Evolutionary conservation across 1,284 basidiomycete genomes (phyloP), one percentile per base, ranked within the genome.

Genomic region (Ceratobasidium theobromae): DNA sequence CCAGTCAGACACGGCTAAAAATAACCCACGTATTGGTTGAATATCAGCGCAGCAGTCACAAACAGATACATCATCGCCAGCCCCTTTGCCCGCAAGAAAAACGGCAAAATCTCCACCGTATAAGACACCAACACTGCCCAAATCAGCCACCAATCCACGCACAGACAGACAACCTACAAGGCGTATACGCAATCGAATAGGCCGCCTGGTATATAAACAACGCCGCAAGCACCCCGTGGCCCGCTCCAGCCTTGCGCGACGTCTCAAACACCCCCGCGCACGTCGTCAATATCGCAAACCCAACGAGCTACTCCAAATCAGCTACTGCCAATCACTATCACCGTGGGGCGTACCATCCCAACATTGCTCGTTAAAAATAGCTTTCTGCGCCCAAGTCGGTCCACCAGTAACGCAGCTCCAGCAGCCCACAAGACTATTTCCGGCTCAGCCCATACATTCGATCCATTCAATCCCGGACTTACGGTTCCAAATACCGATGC

Each of bases 171-270:
- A 14, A 43, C 58, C 16, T 52, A 62, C 58, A 27, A 77, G 72
- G 85, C 82, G 73, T 88, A 88, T 76, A 86, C 86, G 66, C 84
- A 78, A 72, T 84, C 86, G 74, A 85, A 88, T 9, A 88, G 64
- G 75, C 33, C 33, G 58, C 58, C 27, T 52, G 58, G 48, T 40
- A 52, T 41, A 48, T 28, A 52, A 62, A 62, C 23, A 91, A 84
- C 76, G 89, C 80, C 14, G 86, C 85, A 69, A 89, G 81, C 11
- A 73, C 68, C 1, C 72, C 71, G 21, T 69, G 60, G 1, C 51
- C 70, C 3, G 70, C 68, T 0, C 55, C 52, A 9, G 27, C 9
- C 18, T 54, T 48, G 9, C 48, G 32, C n/a, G 58, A 49, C 4
- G 1, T 62, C 41, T 62, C 45, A 25, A 49, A 62, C 12, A 62